A percentile compares a stretch with the other conserved stretches of the same genome.
Conservation (phyloP, 768 basidiomycete species). For the Leucosporidium yakuticum region DNA sequence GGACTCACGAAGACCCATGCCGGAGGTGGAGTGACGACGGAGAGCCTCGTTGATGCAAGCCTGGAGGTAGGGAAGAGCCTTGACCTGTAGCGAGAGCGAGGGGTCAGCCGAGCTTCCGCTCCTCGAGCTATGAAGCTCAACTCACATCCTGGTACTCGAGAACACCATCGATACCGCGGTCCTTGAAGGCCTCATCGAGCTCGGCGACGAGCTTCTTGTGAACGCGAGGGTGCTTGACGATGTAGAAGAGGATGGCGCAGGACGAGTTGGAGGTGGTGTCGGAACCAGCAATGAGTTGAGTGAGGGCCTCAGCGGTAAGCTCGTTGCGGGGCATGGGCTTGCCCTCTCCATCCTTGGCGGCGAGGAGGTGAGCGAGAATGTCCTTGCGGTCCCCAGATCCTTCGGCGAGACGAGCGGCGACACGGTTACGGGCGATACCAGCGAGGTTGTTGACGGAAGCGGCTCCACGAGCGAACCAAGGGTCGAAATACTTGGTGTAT, state of each 20-base stretch:
- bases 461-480: slow-evolving; percentile 68
- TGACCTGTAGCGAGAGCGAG: slow-evolving; percentile 51
- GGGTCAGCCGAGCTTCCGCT: neutral
- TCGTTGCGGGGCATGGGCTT: slow-evolving; percentile 73
- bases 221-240: slow-evolving; percentile 60
- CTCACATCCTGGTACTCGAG: slow-evolving; percentile 61
- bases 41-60: slow-evolving; percentile 83
- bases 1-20: slow-evolving; percentile 56
- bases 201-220: slow-evolving; percentile 71
- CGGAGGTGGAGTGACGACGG: slow-evolving; percentile 75
- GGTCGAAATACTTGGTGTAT: slow-evolving; percentile 43
- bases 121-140: neutral
- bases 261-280: slow-evolving; percentile 94
- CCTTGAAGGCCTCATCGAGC: slow-evolving; percentile 54
- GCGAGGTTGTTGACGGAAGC: slow-evolving; percentile 53
- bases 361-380: slow-evolving; percentile 71
- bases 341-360: slow-evolving; percentile 68
- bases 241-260: slow-evolving; percentile 79
- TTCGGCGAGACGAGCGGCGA: slow-evolving; percentile 64
- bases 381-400: slow-evolving; percentile 64
- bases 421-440: slow-evolving; percentile 50
- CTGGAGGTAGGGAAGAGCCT: slow-evolving; percentile 61
- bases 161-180: slow-evolving; percentile 37
- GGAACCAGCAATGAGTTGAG: slow-evolving; percentile 78
- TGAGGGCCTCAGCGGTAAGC: slow-evolving; percentile 75